These are phyloP conservation scores for Globisporangium abappressorium DNA, from an alignment of 352 stramenopile genomes.

Conservation along the genomic window DNA sequence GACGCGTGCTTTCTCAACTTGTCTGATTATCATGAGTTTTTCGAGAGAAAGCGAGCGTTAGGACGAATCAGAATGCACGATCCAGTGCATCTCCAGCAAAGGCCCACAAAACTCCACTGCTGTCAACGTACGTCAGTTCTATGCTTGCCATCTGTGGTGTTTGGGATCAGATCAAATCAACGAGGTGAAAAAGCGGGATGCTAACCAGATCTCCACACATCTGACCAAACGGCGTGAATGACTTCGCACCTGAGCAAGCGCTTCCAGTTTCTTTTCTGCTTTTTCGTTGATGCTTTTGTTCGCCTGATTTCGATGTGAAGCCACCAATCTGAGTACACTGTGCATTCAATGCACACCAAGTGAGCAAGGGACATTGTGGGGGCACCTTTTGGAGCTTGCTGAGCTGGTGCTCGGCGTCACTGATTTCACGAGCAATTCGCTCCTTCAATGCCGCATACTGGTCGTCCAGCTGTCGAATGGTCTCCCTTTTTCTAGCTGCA, in stretches of 20 bases:
- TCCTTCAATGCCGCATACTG: slow-evolving; percentile 26
- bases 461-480: slow-evolving; percentile 21
- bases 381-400: slow-evolving; percentile 21
- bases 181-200: background rate
- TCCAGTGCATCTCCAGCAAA: slow-evolving; percentile 7
- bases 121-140: slow-evolving; percentile 21
- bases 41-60: background rate
- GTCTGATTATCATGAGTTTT: slow-evolving; percentile 6
- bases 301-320: slow-evolving; percentile 12
- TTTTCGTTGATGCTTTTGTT: slow-evolving; percentile 31
- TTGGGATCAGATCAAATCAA: slow-evolving; percentile 5
- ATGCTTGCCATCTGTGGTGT: slow-evolving; percentile 20
- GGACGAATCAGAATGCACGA: background rate
- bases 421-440: slow-evolving; percentile 23
- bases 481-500: slow-evolving; percentile 24
- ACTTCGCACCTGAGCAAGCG: slow-evolving; percentile 21
- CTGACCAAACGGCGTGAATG: background rate
- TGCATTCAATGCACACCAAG: background rate
- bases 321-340: background rate
- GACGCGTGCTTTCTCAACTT: slow-evolving; percentile 21
- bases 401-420: slow-evolving; percentile 24
- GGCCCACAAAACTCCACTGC: slow-evolving; percentile 3
- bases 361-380: slow-evolving; percentile 6
- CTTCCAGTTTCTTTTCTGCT: slow-evolving; percentile 20
- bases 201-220: background rate